phyloP scores from a whole-genome alignment of 2,329 filamentous ascomycete species.

The Apiospora saccharicola region DNA sequence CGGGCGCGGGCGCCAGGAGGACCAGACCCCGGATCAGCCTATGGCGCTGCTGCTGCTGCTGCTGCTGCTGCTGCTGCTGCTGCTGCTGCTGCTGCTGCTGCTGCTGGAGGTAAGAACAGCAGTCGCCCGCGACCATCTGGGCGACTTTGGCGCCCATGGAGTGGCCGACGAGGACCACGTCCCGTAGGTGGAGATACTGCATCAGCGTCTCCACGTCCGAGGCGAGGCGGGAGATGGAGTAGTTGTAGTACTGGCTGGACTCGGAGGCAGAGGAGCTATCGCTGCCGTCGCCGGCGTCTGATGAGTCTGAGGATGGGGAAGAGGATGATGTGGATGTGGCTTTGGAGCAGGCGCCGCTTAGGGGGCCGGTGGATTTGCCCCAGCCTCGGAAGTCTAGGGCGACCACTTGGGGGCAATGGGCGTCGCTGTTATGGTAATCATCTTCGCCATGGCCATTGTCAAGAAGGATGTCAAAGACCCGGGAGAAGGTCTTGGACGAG shows the following conservation, averaged over 20 bases:
- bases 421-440: too few species aligned
- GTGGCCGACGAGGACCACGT: constrained; percentile 45
- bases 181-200: constrained; percentile 28
- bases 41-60: not conserved
- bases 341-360: constrained; percentile 27
- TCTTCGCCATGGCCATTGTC: constrained; percentile 31
- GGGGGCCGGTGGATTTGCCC: constrained; percentile 44
- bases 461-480: constrained; percentile 31
- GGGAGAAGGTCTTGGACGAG: constrained; percentile 42
- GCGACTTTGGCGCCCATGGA: constrained; percentile 51
- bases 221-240: constrained; percentile 41
- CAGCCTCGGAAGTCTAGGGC: constrained; percentile 47
- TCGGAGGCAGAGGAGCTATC: not conserved
- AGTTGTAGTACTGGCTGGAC: not conserved
- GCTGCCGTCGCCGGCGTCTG: not conserved
- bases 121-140: constrained; percentile 34
- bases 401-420: constrained; percentile 21
- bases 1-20: constrained; percentile 45
- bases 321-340: constrained; percentile 25
- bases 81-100: not conserved
- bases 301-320: not conserved
- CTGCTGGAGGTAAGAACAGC: not conserved
- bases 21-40: constrained; percentile 40
- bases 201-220: constrained; percentile 36
- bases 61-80: not conserved